Conservation (phyloP, 2,329 filamentous ascomycete species). For the Helotiales sp. region DNA sequence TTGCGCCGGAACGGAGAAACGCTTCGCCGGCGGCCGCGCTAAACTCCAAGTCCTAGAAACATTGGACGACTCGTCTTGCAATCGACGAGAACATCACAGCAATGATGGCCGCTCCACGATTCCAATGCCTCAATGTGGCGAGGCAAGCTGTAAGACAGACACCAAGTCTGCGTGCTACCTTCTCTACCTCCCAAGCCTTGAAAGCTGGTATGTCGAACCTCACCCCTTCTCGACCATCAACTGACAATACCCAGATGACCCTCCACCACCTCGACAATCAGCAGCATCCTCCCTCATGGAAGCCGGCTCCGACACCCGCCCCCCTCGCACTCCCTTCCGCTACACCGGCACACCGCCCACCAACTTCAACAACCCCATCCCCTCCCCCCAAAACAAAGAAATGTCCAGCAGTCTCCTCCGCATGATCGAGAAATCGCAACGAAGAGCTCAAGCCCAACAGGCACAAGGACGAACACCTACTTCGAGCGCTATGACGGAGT, state of each 20-base stretch:
- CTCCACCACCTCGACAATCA: constrained; percentile 4
- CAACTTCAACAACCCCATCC: neutral
- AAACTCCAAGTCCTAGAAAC: constrained; percentile 9
- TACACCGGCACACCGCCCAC: neutral
- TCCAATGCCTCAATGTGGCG: constrained; percentile 32
- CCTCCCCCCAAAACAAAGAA: no score
- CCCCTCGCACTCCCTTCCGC: neutral
- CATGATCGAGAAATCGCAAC: no score
- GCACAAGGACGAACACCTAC: neutral
- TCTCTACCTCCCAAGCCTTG: constrained; percentile 28
- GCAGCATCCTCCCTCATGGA: constrained; percentile 11
- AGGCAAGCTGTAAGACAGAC: constrained; percentile 13
- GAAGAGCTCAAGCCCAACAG: no score
- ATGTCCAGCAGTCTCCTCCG: no score
- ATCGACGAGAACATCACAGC: constrained; percentile 4
- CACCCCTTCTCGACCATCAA: neutral
- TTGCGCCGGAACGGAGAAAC: constrained; percentile 19
- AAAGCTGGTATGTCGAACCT: constrained; percentile 25
- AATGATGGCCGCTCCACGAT: constrained; percentile 30
- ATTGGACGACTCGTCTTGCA: constrained; percentile 1
- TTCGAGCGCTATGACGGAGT: neutral
- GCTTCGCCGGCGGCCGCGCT: constrained; percentile 20
- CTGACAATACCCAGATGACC: constrained; percentile 13
- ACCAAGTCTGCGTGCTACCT: constrained; percentile 19
- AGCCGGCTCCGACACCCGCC: neutral